phyloP scores from a whole-genome alignment of 495 filamentous ascomycete species.

The Trichocladium antarcticum region DNA sequence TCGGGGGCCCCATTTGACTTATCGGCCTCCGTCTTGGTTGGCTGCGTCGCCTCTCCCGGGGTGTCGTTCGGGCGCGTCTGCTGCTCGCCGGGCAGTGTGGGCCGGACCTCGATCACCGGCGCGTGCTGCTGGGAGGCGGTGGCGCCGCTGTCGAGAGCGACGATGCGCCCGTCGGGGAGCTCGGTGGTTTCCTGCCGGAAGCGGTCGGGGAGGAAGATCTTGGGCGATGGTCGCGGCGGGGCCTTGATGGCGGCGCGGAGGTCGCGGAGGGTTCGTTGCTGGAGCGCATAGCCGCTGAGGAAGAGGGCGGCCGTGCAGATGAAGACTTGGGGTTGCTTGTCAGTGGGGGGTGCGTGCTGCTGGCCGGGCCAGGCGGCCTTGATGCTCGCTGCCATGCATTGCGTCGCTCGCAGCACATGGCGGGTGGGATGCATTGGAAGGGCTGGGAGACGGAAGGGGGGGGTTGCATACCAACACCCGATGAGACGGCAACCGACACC shows the following conservation, averaged over 20 bases:
- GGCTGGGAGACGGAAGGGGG: neutral
- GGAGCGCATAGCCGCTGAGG: slow-evolving; percentile 44
- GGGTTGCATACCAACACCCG: slow-evolving; percentile 34
- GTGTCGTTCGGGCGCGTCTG: neutral
- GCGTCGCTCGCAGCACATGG: too few species aligned
- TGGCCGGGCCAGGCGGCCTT: neutral
- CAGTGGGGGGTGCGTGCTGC: slow-evolving; percentile 23
- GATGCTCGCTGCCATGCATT: too few species aligned
- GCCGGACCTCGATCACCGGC: slow-evolving; percentile 24
- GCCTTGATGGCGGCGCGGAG: slow-evolving; percentile 39
- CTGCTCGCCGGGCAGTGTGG: slow-evolving; percentile 12
- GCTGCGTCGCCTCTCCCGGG: neutral
- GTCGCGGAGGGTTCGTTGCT: slow-evolving; percentile 43
- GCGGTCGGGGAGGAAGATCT: slow-evolving; percentile 34
- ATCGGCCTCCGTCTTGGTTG: neutral
- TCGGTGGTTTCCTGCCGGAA: slow-evolving; percentile 27
- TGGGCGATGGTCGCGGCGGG: slow-evolving; percentile 29
- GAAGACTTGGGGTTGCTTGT: slow-evolving; percentile 29
- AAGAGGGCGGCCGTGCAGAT: slow-evolving; percentile 43
- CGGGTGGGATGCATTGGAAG: too few species aligned
- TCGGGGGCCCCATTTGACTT: too few species aligned
- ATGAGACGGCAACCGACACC: slow-evolving; percentile 42
- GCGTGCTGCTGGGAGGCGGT: slow-evolving; percentile 2
- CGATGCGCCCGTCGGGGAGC: slow-evolving; percentile 28
- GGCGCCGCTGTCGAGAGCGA: slow-evolving; percentile 20